Conservation (phyloP, 192 early-diverging fungal genomes). For the Coemansia sp. region DNA sequence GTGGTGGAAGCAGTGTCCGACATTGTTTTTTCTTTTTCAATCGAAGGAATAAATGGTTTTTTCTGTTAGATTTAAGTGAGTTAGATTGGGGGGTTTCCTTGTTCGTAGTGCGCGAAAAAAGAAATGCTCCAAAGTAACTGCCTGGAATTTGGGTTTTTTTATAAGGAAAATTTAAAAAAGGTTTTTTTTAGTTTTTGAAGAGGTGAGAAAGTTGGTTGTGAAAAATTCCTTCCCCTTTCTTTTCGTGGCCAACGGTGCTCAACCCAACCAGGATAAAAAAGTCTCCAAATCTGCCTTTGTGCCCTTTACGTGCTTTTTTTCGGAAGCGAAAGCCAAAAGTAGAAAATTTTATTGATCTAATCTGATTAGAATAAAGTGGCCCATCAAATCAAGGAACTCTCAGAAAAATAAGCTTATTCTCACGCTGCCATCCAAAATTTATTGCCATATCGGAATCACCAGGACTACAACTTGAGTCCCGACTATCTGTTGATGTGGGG, state of each 20-base stretch:
- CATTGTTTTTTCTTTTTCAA: slow-evolving; percentile 27
- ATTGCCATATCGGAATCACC: no score
- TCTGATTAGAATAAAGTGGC: neutral
- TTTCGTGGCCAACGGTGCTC: neutral
- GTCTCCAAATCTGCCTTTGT: neutral
- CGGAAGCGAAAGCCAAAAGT: neutral
- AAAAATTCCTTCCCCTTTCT: slow-evolving; percentile 9
- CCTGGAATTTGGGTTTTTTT: slow-evolving; percentile 45
- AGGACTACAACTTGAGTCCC: no score
- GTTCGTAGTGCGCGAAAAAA: slow-evolving; percentile 13
- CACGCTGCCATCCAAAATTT: no score
- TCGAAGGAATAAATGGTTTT: slow-evolving; percentile 13
- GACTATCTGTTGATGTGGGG: no score
- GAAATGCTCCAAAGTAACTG: slow-evolving; percentile 40
- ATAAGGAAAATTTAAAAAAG: slow-evolving; percentile 13
- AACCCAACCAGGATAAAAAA: slow-evolving; percentile 7
- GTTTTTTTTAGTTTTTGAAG: slow-evolving; percentile 3
- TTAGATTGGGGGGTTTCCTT: slow-evolving; percentile 47
- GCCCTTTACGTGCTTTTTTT: neutral
- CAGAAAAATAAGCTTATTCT: no score
- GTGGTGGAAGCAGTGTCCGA: slow-evolving; percentile 41
- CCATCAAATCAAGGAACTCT: no score
- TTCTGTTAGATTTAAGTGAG: slow-evolving; percentile 30
- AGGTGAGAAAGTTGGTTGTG: slow-evolving; percentile 1
- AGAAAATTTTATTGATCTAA: neutral